These are phyloP conservation scores for Neurospora sp. DNA, from an alignment of 495 filamentous ascomycete genomes.

Conservation along the genomic window DNA sequence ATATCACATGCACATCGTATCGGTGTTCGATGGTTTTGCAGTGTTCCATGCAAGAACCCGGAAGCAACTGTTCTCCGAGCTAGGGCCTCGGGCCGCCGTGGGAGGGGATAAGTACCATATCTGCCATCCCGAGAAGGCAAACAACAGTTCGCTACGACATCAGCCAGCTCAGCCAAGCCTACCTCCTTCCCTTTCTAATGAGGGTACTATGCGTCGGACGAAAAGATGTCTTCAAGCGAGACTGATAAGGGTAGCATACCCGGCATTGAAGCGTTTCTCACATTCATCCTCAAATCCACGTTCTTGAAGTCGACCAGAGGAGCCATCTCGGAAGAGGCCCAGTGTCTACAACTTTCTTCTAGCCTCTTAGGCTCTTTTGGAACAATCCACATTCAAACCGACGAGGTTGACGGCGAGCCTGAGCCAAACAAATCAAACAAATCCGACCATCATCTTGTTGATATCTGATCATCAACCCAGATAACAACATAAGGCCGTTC, in stretches of 20 bases:
- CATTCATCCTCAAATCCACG: not conserved
- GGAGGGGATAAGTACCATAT: not conserved
- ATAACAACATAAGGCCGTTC: not conserved
- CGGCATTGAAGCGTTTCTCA: not conserved
- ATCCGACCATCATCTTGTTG: not conserved
- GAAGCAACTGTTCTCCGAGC: not conserved
- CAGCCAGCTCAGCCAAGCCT: not conserved
- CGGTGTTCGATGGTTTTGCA: not conserved
- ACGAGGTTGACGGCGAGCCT: not conserved
- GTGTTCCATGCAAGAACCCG: not conserved
- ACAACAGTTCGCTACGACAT: not conserved
- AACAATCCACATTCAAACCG: not conserved
- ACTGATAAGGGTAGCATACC: not conserved
- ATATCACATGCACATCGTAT: conserved; percentile 7
- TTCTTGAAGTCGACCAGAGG: not conserved
- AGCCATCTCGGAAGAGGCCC: not conserved
- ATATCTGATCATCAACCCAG: not conserved
- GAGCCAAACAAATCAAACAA: not conserved
- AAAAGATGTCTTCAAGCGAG: not conserved
- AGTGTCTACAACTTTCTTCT: not conserved
- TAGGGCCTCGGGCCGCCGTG: not conserved
- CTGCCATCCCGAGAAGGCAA: not conserved
- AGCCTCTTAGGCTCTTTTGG: not conserved
- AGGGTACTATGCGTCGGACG: not conserved
- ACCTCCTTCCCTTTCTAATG: not conserved